Percentiles rank a stretch among this genome's conserved stretches.
Evolutionary conservation across 345 rosid species (phyloP).

Genomic region (Raphanus raphanistrum): DNA sequence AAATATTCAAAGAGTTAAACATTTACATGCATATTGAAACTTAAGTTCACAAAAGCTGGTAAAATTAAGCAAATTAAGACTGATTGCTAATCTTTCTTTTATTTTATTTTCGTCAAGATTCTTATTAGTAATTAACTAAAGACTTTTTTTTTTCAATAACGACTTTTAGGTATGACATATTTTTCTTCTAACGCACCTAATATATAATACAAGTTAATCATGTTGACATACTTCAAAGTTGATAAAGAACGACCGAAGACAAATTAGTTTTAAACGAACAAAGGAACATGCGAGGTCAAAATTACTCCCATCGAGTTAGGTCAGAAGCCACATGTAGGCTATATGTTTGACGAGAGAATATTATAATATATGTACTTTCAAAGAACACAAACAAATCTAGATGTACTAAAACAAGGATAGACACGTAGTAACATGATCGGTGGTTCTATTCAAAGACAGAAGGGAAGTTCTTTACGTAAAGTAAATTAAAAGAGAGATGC

Average conservation of each 20-base stretch:
- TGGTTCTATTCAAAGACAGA: constrained; percentile 30
- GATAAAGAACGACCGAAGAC: constrained; percentile 20
- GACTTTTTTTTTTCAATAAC: constrained; percentile 8
- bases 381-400: constrained; percentile 5
- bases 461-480: constrained; percentile 64
- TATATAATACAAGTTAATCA: constrained; percentile 16
- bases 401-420: constrained; percentile 17
- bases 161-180: neutral
- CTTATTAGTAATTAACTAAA: neutral
- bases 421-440: constrained; percentile 40
- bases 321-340: constrained; percentile 27
- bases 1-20: neutral
- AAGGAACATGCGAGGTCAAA: constrained; percentile 34
- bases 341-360: constrained; percentile 22
- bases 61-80: neutral
- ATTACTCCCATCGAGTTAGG: constrained; percentile 32
- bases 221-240: constrained; percentile 28
- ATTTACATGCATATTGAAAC: neutral
- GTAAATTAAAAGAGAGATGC: constrained; percentile 30
- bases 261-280: constrained; percentile 8
- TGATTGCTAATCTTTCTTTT: neutral
- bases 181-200: neutral
- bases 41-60: neutral
- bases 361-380: constrained; percentile 13
- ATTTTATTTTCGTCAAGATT: neutral